Evolutionary conservation across 805 yeast genomes (phyloP).

Genomic region (Zygotorulaspora sp.): DNA sequence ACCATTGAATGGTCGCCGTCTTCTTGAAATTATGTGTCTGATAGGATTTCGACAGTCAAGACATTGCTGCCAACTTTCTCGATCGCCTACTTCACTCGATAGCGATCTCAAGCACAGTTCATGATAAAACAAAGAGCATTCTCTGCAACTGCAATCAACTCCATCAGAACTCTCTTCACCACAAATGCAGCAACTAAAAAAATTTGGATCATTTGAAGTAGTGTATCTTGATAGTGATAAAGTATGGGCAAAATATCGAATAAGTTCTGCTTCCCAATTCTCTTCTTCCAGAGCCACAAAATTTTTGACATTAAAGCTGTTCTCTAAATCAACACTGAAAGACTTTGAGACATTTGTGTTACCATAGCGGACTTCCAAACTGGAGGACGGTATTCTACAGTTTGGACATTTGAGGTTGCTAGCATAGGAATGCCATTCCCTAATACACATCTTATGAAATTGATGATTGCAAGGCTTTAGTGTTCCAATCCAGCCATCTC

Average conservation of each 20-base stretch:
- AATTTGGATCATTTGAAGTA: too few relatives aligned
- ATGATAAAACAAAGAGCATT: constrained; percentile 22
- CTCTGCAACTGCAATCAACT: constrained; percentile 16
- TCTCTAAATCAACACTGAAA: constrained; percentile 11
- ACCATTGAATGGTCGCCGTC: neutral
- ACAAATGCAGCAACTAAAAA: constrained; percentile 23
- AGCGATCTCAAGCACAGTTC: constrained; percentile 23
- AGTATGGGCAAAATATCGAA: constrained; percentile 4
- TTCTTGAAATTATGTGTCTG: neutral
- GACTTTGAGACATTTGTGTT: neutral
- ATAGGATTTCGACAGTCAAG: constrained; percentile 14
- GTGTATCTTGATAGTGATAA: too few relatives aligned
- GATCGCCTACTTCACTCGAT: constrained; percentile 23
- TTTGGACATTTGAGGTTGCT: constrained; percentile 29
- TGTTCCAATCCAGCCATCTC: constrained; percentile 24
- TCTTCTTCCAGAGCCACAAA: constrained; percentile 11
- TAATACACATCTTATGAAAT: constrained; percentile 55
- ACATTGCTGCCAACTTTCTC: constrained; percentile 21
- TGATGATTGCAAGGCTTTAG: constrained; percentile 48
- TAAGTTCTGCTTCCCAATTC: constrained; percentile 4
- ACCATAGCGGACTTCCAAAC: constrained; percentile 2
- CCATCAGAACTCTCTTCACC: constrained; percentile 15
- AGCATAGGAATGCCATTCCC: constrained; percentile 44
- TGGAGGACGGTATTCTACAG: constrained; percentile 23
- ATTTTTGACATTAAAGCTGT: constrained; percentile 16